Evolutionary conservation across 176 grass and related monocot species (phyloP).

Genomic region (Oryza rufipogon): DNA sequence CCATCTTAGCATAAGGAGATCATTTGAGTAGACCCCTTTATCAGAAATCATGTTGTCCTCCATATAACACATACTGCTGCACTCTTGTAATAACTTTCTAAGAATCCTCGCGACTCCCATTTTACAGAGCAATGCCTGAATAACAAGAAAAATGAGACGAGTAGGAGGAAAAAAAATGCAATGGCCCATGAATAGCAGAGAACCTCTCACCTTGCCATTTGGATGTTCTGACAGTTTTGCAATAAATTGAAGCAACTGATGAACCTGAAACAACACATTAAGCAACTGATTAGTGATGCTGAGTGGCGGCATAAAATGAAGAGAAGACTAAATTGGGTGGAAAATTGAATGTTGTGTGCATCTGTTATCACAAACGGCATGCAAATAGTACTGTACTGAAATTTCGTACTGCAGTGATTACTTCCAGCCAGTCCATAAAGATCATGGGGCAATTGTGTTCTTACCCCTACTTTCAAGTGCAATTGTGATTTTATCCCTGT

Average conservation of each 20-base stretch:
- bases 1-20: slow-evolving; percentile 55
- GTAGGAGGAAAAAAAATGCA: slow-evolving; percentile 21
- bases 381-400: background rate
- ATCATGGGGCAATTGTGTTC: background rate
- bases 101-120: slow-evolving; percentile 64
- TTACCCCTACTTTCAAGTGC: too few relatives aligned
- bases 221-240: slow-evolving; percentile 82
- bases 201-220: slow-evolving; percentile 70
- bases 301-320: slow-evolving; percentile 12
- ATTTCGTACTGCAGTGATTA: too few relatives aligned
- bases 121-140: slow-evolving; percentile 76
- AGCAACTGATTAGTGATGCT: slow-evolving; percentile 31
- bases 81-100: slow-evolving; percentile 64
- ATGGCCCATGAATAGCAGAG: slow-evolving; percentile 8
- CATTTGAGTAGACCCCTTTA: slow-evolving; percentile 38
- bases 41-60: slow-evolving; percentile 52
- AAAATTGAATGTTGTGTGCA: slow-evolving; percentile 9
- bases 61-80: slow-evolving; percentile 32
- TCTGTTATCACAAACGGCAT: background rate
- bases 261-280: slow-evolving; percentile 62
- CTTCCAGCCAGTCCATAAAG: background rate
- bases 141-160: slow-evolving; percentile 44
- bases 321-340: slow-evolving; percentile 25
- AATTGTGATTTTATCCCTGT: too few relatives aligned
- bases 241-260: slow-evolving; percentile 89